Base-by-base conservation (phyloP, 768 basidiomycete species). In the Auricularia heimuer region DNA sequence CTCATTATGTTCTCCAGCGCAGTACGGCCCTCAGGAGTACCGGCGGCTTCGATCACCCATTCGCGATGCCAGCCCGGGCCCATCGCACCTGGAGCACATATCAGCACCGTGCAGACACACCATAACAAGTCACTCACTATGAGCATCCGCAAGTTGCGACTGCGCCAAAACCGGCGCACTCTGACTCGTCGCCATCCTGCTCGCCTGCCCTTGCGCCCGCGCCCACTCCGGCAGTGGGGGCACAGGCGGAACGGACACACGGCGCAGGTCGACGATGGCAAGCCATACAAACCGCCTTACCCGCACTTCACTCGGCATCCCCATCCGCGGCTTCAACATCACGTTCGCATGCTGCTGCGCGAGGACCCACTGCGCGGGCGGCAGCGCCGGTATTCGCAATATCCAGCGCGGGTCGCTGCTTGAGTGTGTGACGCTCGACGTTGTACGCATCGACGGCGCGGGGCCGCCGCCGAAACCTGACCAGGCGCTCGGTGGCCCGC, bases 11-110 rank as follows among this genome's bases (percentile, higher is more conserved):
- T 62, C 54, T 67, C 64, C n/a, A 71, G 42, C 14, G 44, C 58
- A 1, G 35, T 36, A 16, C 62, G 61, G 7, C 72, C 72, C 62
- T 73, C 72, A 35, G 75, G 77, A 18, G 89, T 92, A 1, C 89
- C 90, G 63, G 89, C 88, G 1, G 83, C 85, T 73, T 92, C 88
- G n/a, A 92, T 77, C 14, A 89, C 76, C 89, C 90, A 91, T 67
- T 91, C 87, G 8, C 87, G 87, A 37, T 80, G 77, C 86, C 90
- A 89, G 4, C 85, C 86, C n/a, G 82, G 81, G 12, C 87, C 85
- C 29, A 87, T 42, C 1, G 7, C 37, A 39, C 12, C 37, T 39
- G 37, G 7, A 39, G 37, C 37, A 12, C 37, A 2, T 39, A 12
- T 39, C 37, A 39, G 37, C 37, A 39, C 37, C 6, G 37, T 39